Percentiles rank a stretch among this genome's conserved stretches.
phyloP scores from a whole-genome alignment of 2,329 filamentous ascomycete species.

The Gaeumannomyces sp. region DNA sequence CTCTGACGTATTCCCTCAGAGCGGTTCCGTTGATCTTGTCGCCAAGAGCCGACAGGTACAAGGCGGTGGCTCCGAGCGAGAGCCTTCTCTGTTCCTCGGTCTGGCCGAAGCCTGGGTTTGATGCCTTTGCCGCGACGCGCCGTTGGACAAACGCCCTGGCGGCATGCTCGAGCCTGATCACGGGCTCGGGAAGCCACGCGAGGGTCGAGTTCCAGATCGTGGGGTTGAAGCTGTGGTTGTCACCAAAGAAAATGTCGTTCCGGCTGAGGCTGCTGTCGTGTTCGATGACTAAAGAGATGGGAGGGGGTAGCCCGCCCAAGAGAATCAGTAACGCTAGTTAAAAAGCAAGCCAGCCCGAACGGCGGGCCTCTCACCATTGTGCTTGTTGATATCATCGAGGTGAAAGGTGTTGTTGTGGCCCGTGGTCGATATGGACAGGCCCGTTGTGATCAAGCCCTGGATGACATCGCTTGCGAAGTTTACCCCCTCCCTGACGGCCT shows the following conservation, averaged over 20 bases:
- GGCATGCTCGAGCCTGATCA: background rate
- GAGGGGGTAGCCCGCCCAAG: too few species aligned
- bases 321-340: too few species aligned
- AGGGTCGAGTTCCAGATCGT: slow-evolving; percentile 1
- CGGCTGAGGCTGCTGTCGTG: slow-evolving; percentile 8
- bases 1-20: background rate
- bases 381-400: slow-evolving; percentile 7
- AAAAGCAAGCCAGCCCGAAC: too few species aligned
- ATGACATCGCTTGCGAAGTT: slow-evolving; percentile 36
- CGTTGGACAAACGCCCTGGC: background rate
- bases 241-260: slow-evolving; percentile 4
- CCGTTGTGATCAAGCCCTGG: slow-evolving; percentile 35
- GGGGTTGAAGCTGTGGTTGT: slow-evolving; percentile 5
- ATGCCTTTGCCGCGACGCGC: background rate
- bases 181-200: background rate
- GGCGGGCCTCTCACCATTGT: background rate
- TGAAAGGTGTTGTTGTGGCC: slow-evolving; percentile 32
- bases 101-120: background rate
- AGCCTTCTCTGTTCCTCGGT: background rate
- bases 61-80: background rate
- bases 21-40: background rate
- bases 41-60: background rate
- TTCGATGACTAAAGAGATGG: background rate
- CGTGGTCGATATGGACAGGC: slow-evolving; percentile 32
- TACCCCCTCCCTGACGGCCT: slow-evolving; percentile 32